Base-by-base conservation (phyloP, 306 rosid genomes). In the Senna siamea region DNA sequence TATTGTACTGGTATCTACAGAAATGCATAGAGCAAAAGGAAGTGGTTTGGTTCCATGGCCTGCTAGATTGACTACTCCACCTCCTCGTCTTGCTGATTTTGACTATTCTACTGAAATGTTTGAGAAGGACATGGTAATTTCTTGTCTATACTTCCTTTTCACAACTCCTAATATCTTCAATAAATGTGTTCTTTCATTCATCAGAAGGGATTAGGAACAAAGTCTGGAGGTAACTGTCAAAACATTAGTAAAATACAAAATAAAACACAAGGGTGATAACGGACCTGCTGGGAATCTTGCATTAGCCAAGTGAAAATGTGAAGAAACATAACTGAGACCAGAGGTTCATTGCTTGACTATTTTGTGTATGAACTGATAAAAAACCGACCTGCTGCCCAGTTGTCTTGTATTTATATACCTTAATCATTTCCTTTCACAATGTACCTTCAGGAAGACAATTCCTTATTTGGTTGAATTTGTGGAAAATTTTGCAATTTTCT, bases 21-120 rank as follows among this genome's bases (percentile, higher is more conserved):
- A 85, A 76, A 85, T 86, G 81, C 91, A 93, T 51, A 85, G 56
- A 65, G 87, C 74, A 66, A 88, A 78, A 79, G 98, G 98, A 57
- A 84, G 92, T 69, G 94, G 85, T 59, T 81, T 89, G 81, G 90
- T 89, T 85, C 96, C 94, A 59, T 93, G 97, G 96, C 98, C 93
- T 11, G 89, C 90, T 55, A 90, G 98, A 73, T 85, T 93, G 81
- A 88, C 85, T 37, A 46, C 85, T 65, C 94, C 94, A 75, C 96
- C 96, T 74, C 98, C 98, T 18, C 93, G 97, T 50, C 97, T 93
- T 46, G 85, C 88, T 32, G 98, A 89, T 73, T 89, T 91, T 35
- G 93, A 96, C 84, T 87, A 89, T 81, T 86, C 90, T 32, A 47
- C 69, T 76, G 88, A 86, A 47, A 85, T 79, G 85, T 93, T 91